Evolutionary conservation across 2,329 filamentous ascomycete species (phyloP).

Genomic region (Claviceps sorghi): DNA sequence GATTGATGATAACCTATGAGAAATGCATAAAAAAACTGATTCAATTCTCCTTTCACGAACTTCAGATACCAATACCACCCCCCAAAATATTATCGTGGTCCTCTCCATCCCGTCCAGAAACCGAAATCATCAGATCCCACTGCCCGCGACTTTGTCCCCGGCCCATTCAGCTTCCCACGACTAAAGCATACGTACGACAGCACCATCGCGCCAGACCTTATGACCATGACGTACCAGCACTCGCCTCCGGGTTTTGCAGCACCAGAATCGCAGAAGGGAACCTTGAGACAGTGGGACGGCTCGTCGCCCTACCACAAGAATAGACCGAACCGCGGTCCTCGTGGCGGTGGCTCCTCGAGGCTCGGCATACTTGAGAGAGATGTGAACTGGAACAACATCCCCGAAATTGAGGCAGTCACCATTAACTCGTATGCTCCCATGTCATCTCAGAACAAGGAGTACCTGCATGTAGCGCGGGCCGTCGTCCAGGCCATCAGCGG

Average conservation of each 20-base stretch:
- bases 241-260: conserved; percentile 57
- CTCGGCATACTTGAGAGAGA: conserved; percentile 58
- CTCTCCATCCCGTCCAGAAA: conserved; percentile 82
- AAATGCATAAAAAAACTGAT: neutral
- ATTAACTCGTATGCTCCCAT: conserved; percentile 62
- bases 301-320: conserved; percentile 92
- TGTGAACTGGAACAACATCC: conserved; percentile 72
- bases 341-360: conserved; percentile 52
- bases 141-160: conserved; percentile 77
- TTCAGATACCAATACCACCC: conserved; percentile 88
- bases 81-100: conserved; percentile 88
- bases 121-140: conserved; percentile 74
- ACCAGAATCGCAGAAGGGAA: conserved; percentile 36
- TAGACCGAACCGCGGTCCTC: conserved; percentile 67
- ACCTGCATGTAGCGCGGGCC: conserved; percentile 71
- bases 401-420: conserved; percentile 65
- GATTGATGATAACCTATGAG: neutral
- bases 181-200: conserved; percentile 81
- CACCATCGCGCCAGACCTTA: conserved; percentile 73
- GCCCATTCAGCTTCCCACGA: conserved; percentile 77
- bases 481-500: conserved; percentile 77
- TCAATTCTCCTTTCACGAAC: neutral
- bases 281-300: conserved; percentile 74
- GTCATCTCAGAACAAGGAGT: conserved; percentile 54
- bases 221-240: conserved; percentile 81